Percentiles rank a stretch among this genome's conserved stretches.
phyloP scores from a whole-genome alignment of 352 stramenopile genomes.

The Globisporangium abappressorium region DNA sequence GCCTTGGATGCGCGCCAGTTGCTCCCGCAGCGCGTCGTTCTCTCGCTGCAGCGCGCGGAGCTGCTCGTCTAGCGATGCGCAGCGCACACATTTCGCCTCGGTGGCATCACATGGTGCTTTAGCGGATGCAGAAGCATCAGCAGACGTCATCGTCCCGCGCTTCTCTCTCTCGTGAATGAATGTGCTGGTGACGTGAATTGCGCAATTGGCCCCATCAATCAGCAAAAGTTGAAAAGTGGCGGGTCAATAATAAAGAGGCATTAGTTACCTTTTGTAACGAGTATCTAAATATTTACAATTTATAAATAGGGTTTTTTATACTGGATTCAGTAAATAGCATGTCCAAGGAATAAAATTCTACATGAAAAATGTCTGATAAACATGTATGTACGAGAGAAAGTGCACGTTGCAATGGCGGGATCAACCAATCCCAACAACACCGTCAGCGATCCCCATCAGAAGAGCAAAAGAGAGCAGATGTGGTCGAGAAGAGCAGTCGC shows the following conservation, averaged over 20 bases:
- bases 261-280: neutral
- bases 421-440: neutral
- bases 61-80: constrained; percentile 37
- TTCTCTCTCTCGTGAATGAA: too few relatives aligned
- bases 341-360: too few relatives aligned
- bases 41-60: constrained; percentile 10
- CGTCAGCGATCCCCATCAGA: neutral
- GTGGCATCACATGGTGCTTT: neutral
- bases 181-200: neutral
- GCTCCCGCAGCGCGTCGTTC: constrained; percentile 17
- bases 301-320: neutral
- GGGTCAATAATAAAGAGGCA: neutral
- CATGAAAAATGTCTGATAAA: neutral
- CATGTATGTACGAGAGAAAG: neutral
- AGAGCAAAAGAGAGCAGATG: neutral
- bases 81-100: constrained; percentile 16
- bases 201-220: neutral
- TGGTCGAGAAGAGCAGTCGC: neutral
- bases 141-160: neutral
- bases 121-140: neutral
- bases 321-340: too few relatives aligned
- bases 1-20: constrained; percentile 3
- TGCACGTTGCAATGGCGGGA: neutral
- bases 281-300: neutral
- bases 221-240: too few relatives aligned